Percentiles rank a stretch among this genome's conserved stretches.
Conservation (phyloP, 176 grass and related monocot species). For the Microstegium vimineum region DNA sequence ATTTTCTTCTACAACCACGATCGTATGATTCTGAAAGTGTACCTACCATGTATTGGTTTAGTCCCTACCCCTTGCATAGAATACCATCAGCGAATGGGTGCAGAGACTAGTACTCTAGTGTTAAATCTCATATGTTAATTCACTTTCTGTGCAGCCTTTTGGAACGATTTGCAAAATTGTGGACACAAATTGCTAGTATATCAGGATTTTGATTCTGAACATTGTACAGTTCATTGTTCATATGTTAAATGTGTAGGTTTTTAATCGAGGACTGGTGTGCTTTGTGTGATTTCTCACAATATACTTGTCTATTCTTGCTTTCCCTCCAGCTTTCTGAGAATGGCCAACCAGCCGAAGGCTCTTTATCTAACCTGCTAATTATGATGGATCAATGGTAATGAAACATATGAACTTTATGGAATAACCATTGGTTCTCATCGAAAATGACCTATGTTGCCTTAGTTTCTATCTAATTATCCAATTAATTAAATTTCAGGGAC, state of each 20-base stretch:
- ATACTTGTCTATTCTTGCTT: neutral
- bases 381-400: slow-evolving; percentile 21
- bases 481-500: neutral
- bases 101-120: neutral
- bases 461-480: neutral
- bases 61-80: neutral
- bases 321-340: neutral
- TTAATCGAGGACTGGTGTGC: neutral
- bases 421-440: too few relatives aligned
- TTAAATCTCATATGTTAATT: neutral
- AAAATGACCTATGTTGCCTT: neutral
- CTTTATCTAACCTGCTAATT: neutral
- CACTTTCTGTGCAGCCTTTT: neutral
- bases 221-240: neutral
- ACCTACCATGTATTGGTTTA: neutral
- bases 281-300: neutral
- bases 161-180: neutral
- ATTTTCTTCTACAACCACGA: neutral
- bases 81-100: neutral
- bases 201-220: too few relatives aligned
- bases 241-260: neutral
- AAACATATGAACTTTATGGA: neutral
- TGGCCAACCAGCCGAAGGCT: neutral
- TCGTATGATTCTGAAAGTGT: neutral
- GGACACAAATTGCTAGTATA: neutral